Conservation (phyloP, 2,329 filamentous ascomycete species). For the Huntiella omanensis region DNA sequence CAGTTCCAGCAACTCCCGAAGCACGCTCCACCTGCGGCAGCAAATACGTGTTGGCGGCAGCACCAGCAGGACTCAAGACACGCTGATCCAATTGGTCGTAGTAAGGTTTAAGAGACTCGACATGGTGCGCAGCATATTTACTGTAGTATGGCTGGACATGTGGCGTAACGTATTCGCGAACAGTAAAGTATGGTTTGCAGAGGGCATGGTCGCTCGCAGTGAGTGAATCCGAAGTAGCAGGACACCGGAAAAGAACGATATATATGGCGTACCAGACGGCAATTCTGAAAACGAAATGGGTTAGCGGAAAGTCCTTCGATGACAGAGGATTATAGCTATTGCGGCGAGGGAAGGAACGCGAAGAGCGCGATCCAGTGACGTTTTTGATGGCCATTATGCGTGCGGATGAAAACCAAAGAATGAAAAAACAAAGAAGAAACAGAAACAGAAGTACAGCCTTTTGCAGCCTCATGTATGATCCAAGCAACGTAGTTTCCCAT, state of each 20-base stretch:
- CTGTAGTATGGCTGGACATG: constrained; percentile 75
- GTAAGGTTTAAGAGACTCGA: constrained; percentile 61
- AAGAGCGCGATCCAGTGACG: too few species aligned
- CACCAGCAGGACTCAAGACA: constrained; percentile 49
- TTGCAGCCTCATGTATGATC: too few species aligned
- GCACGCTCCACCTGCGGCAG: constrained; percentile 53
- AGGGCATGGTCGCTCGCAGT: constrained; percentile 45
- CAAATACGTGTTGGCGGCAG: constrained; percentile 52
- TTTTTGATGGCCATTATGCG: not conserved
- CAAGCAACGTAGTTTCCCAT: too few species aligned
- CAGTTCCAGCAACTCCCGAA: constrained; percentile 42
- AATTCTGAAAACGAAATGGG: constrained; percentile 32
- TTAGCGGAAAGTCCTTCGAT: not conserved
- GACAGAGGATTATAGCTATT: too few species aligned
- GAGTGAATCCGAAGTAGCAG: constrained; percentile 47
- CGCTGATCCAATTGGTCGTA: constrained; percentile 40
- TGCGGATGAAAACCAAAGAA: not conserved
- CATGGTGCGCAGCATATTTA: constrained; percentile 64
- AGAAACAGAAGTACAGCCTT: not conserved
- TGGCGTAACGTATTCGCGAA: constrained; percentile 45
- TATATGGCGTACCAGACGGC: constrained; percentile 72
- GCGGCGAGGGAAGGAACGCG: too few species aligned
- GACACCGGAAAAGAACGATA: constrained; percentile 68
- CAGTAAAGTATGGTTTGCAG: constrained; percentile 64
- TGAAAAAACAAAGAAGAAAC: not conserved